Conservation (phyloP, 768 basidiomycete genomes). For the Suillus ampliporus region DNA sequence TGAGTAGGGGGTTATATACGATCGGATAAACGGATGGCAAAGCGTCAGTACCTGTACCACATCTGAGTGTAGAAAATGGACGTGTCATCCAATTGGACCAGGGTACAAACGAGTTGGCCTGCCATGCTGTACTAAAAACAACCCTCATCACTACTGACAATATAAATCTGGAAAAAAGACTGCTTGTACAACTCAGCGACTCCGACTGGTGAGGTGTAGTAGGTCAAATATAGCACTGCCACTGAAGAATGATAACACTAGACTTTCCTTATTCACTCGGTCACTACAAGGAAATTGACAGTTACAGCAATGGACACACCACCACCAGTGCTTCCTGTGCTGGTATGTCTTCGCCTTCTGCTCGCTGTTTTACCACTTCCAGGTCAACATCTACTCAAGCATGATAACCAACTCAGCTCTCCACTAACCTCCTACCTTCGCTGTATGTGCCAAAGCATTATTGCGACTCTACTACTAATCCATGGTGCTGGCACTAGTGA, state of each 20-base stretch:
- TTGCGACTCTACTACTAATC: constrained; percentile 10
- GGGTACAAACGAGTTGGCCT: neutral
- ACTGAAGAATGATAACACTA: neutral
- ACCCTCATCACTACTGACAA: no score
- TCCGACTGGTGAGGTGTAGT: no score
- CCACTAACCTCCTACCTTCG: constrained; percentile 81
- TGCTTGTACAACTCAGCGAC: neutral
- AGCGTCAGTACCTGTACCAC: no score
- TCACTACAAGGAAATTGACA: neutral
- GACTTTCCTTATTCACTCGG: neutral
- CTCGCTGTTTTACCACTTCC: constrained; percentile 58
- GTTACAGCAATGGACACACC: neutral
- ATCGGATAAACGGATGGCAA: constrained; percentile 6
- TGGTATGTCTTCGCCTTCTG: constrained; percentile 55
- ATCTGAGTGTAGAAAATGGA: neutral
- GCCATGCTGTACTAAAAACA: neutral
- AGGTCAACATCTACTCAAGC: constrained; percentile 49
- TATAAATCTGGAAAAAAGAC: neutral
- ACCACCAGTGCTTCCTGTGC: constrained; percentile 41
- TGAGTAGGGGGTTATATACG: constrained; percentile 11
- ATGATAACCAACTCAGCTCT: constrained; percentile 80
- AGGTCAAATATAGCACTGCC: constrained; percentile 2
- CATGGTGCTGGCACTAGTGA: constrained; percentile 60
- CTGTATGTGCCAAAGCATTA: constrained; percentile 61
- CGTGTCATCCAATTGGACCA: neutral